Evolutionary conservation across 2,329 filamentous ascomycete species (phyloP).

Genomic region (Aspergillus neoniger): DNA sequence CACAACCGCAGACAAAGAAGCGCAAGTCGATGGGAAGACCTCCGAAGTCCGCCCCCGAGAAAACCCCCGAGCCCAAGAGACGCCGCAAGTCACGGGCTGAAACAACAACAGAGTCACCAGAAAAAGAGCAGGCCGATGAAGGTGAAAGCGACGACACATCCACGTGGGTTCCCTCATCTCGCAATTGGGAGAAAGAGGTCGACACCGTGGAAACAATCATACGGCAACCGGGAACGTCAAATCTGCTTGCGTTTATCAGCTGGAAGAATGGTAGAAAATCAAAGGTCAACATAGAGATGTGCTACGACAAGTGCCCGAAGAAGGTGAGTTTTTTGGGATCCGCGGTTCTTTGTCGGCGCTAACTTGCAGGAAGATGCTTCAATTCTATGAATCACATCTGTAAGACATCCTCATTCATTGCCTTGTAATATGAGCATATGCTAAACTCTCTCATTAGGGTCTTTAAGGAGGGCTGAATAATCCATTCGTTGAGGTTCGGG

Average conservation of each 20-base stretch:
- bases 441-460: conserved; percentile 31
- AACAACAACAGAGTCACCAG: not conserved
- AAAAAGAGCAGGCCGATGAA: conserved; percentile 1
- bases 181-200: conserved; percentile 49
- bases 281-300: conserved; percentile 43
- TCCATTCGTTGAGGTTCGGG: not conserved
- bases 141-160: conserved; percentile 7
- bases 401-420: conserved; percentile 28
- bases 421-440: not conserved
- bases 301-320: conserved; percentile 47
- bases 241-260: conserved; percentile 42
- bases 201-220: conserved; percentile 47
- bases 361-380: conserved; percentile 43
- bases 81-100: conserved; percentile 17
- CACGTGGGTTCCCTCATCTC: conserved; percentile 43
- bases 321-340: conserved; percentile 32
- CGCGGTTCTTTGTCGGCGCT: conserved; percentile 6
- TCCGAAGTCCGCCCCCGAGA: conserved; percentile 28
- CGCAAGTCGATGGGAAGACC: conserved; percentile 37
- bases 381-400: conserved; percentile 53
- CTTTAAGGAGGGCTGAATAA: conserved; percentile 35
- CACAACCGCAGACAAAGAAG: conserved; percentile 28
- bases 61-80: conserved; percentile 21
- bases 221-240: conserved; percentile 34
- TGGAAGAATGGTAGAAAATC: conserved; percentile 50